A percentile compares a stretch with the other conserved stretches of the same genome.
Conservation (phyloP, 192 early-diverging fungal genomes). For the Dissophora ornata region DNA sequence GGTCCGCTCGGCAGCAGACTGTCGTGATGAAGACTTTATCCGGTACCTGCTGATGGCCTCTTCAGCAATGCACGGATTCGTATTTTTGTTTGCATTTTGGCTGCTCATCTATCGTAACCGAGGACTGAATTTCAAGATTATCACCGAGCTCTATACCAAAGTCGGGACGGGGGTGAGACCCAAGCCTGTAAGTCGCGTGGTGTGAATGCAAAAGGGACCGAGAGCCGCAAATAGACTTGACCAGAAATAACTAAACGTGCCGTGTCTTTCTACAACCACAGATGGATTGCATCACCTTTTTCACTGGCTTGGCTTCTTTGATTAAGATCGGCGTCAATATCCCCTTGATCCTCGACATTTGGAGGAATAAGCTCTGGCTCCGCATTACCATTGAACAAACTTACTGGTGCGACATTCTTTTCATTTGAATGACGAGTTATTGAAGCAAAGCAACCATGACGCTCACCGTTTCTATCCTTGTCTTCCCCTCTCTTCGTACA, state of each 20-base stretch:
- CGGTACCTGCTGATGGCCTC: conserved; percentile 26
- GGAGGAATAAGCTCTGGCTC: conserved; percentile 37
- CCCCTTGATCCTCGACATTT: conserved; percentile 25
- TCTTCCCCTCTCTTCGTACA: too few relatives aligned
- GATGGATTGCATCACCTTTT: conserved; percentile 54
- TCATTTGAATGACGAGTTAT: too few relatives aligned
- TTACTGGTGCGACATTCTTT: conserved; percentile 26
- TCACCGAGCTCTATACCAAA: conserved; percentile 35
- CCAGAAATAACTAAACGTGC: neutral
- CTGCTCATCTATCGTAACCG: conserved; percentile 36
- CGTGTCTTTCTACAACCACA: conserved; percentile 3
- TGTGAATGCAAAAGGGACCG: neutral
- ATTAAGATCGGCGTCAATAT: conserved; percentile 38
- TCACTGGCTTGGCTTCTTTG: conserved; percentile 33
- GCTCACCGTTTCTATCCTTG: too few relatives aligned
- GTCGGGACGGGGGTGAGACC: conserved; percentile 39
- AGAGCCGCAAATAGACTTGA: too few relatives aligned
- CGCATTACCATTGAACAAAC: conserved; percentile 44
- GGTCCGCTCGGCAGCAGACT: conserved; percentile 41
- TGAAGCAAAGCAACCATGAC: too few relatives aligned
- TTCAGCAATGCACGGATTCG: conserved; percentile 33
- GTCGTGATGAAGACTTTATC: conserved; percentile 46
- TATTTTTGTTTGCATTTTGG: conserved; percentile 40
- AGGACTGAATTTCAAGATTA: conserved; percentile 38
- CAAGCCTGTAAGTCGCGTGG: conserved; percentile 38